A percentile compares a stretch with the other conserved stretches of the same genome.
phyloP scores from a whole-genome alignment of 768 basidiomycete species.

The Vararia minispora region DNA sequence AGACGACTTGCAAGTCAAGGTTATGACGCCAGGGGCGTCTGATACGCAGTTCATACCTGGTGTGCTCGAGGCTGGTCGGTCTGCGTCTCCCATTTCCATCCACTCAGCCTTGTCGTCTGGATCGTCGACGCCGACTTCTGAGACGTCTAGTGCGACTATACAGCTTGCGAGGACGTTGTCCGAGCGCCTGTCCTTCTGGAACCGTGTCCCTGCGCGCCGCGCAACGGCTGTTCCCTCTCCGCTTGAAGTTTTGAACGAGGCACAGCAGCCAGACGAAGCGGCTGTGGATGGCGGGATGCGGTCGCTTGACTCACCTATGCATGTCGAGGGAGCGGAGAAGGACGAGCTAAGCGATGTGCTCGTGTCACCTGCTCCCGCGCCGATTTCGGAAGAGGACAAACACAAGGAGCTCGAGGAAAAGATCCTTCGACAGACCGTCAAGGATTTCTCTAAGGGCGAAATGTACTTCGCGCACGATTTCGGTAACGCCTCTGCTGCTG shows the following conservation, averaged over 20 bases:
- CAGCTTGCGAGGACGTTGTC: conserved; percentile 56
- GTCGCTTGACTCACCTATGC: conserved; percentile 20
- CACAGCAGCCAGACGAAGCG: conserved; percentile 11
- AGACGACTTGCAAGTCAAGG: conserved; percentile 32
- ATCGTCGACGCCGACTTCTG: conserved; percentile 44
- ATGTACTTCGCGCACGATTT: conserved; percentile 90
- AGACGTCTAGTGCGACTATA: conserved; percentile 26
- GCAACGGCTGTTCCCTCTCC: conserved; percentile 1
- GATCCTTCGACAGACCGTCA: conserved; percentile 67
- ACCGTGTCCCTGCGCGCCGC: conserved; percentile 28
- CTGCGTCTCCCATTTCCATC: conserved; percentile 18
- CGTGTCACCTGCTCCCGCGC: conserved; percentile 49
- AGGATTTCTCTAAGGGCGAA: conserved; percentile 69
- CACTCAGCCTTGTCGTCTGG: conserved; percentile 31
- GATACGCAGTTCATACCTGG: conserved; percentile 14
- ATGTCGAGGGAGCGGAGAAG: conserved; percentile 24
- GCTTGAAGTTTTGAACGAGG: conserved; percentile 12
- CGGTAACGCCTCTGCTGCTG: conserved; percentile 34
- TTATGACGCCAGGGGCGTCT: conserved; percentile 25
- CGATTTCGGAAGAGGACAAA: conserved; percentile 50
- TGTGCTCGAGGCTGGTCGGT: conserved; percentile 4
- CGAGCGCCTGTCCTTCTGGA: conserved; percentile 68
- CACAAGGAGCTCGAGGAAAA: conserved; percentile 73
- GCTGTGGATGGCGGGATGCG: conserved; percentile 12
- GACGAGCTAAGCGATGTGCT: conserved; percentile 49